phyloP scores from a whole-genome alignment of 2,329 filamentous ascomycete species.

The Huntiella savannae region DNA sequence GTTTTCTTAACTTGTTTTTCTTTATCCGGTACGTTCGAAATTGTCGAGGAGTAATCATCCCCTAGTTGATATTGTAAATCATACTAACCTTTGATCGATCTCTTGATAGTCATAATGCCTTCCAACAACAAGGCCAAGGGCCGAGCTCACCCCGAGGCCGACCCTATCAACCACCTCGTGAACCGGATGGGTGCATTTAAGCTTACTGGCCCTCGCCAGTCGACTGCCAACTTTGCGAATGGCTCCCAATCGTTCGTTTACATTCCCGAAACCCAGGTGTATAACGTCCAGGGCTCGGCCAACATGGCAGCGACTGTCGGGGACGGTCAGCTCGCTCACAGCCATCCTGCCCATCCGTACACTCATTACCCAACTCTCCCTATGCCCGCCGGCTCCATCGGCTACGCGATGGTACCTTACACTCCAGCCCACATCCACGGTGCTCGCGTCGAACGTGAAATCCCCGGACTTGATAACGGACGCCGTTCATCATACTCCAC shows the following conservation, averaged over 20 bases:
- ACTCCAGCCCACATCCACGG: slow-evolving; percentile 34
- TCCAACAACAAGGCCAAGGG: not conserved
- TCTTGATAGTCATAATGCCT: too few species aligned
- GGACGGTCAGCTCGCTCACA: not conserved
- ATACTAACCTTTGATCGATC: too few species aligned
- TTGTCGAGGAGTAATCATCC: not conserved
- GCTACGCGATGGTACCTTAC: slow-evolving; percentile 28
- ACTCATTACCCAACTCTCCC: slow-evolving; percentile 13
- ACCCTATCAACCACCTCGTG: slow-evolving; percentile 7
- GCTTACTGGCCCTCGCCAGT: slow-evolving; percentile 14
- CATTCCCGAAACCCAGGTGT: slow-evolving; percentile 21
- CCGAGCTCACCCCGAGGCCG: not conserved
- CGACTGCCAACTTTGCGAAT: slow-evolving; percentile 5
- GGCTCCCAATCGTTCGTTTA: slow-evolving; percentile 13
- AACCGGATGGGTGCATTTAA: slow-evolving; percentile 17
- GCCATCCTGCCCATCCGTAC: slow-evolving; percentile 2
- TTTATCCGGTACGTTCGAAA: not conserved
- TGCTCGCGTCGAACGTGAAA: slow-evolving; percentile 30
- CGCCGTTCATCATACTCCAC: slow-evolving; percentile 50
- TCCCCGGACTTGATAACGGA: slow-evolving; percentile 37
- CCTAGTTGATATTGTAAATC: not conserved
- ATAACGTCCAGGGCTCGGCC: slow-evolving; percentile 16
- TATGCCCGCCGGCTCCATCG: slow-evolving; percentile 18
- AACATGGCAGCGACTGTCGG: slow-evolving; percentile 1
- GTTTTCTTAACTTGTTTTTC: not conserved